A percentile compares a stretch with the other conserved stretches of the same genome.
phyloP scores from a whole-genome alignment of 768 basidiomycete genomes.

The Boletus vermiculosoides region DNA sequence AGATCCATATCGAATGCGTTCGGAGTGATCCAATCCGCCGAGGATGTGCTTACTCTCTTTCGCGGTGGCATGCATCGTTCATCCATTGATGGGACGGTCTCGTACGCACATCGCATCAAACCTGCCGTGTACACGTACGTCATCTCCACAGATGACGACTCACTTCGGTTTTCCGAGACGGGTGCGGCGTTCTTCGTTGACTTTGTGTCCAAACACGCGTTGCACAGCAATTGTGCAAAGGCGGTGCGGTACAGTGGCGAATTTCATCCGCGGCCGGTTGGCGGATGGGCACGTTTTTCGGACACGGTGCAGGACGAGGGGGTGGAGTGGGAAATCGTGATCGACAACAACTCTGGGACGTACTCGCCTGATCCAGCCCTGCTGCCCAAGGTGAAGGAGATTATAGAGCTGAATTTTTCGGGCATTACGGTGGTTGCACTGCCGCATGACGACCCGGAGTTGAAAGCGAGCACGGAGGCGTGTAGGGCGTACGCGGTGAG shows the following conservation, averaged over 20 bases:
- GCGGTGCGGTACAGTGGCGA: constrained; percentile 73
- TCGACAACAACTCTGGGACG: constrained; percentile 86
- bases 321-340: constrained; percentile 75
- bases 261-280: constrained; percentile 71
- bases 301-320: constrained; percentile 53
- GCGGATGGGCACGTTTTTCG: constrained; percentile 63
- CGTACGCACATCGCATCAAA: constrained; percentile 54
- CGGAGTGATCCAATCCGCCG: constrained; percentile 51
- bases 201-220: constrained; percentile 82
- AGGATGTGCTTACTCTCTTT: constrained; percentile 52
- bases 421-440: constrained; percentile 57
- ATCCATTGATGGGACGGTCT: constrained; percentile 10
- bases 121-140: constrained; percentile 87
- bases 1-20: constrained; percentile 61
- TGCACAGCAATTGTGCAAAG: constrained; percentile 72
- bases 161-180: constrained; percentile 82
- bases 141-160: constrained; percentile 70
- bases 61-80: constrained; percentile 39
- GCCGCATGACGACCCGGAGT: constrained; percentile 52
- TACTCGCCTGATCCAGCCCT: constrained; percentile 70
- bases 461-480: constrained; percentile 60
- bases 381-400: constrained; percentile 56
- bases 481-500: constrained; percentile 65
- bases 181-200: constrained; percentile 86
- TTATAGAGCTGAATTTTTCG: constrained; percentile 74